Percentiles rank a stretch among this genome's conserved stretches.
These are phyloP conservation scores for Fusarium guadeloupense DNA, from an alignment of 2,329 filamentous ascomycete genomes.

Conservation along the genomic window DNA sequence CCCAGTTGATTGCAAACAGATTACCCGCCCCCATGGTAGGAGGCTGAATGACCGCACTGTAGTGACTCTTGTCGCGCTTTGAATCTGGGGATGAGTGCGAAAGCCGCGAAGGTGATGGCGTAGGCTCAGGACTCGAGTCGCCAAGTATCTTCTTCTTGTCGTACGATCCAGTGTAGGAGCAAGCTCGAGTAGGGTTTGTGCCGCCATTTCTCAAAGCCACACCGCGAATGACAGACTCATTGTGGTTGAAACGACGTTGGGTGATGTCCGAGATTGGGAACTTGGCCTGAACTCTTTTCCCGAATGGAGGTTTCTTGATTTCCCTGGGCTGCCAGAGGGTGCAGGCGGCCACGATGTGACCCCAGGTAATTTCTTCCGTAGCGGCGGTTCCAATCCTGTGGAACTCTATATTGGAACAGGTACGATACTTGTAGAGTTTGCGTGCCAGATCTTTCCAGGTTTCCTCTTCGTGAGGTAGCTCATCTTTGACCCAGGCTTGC, in stretches of 20 bases:
- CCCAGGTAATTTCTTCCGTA: background rate
- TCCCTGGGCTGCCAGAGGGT: background rate
- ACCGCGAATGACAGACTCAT: background rate
- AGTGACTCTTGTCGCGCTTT: too few species aligned
- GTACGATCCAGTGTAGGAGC: too few species aligned
- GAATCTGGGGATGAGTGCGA: too few species aligned
- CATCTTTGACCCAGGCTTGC: background rate
- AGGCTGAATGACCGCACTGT: background rate
- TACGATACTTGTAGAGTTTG: background rate
- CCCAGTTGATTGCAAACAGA: background rate
- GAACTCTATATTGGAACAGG: background rate
- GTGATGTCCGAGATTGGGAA: background rate
- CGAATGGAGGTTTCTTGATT: background rate
- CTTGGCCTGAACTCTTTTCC: background rate
- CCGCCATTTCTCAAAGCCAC: background rate
- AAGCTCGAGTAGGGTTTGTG: background rate
- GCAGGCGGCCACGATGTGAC: background rate
- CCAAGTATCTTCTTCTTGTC: background rate
- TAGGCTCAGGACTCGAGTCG: background rate
- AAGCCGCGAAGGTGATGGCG: background rate
- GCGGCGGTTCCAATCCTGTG: background rate
- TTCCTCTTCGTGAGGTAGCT: background rate
- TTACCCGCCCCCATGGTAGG: too few species aligned
- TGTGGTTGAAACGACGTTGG: background rate
- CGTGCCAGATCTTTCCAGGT: background rate